A percentile compares a stretch with the other conserved stretches of the same genome.
These are phyloP conservation scores for Fusarium irregulare DNA, from an alignment of 2,329 filamentous ascomycete genomes.

Conservation along the genomic window DNA sequence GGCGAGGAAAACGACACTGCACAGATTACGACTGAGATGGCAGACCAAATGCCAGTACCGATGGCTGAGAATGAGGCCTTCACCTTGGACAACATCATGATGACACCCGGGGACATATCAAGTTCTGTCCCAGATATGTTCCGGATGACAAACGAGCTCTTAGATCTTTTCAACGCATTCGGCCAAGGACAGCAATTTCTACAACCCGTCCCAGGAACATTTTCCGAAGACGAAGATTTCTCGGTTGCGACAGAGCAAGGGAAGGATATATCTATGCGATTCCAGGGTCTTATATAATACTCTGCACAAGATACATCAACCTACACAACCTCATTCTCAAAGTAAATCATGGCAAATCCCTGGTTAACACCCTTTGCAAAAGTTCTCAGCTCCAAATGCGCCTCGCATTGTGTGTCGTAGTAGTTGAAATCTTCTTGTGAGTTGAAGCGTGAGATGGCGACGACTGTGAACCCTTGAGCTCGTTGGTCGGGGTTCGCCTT, in stretches of 20 bases:
- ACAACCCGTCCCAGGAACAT: constrained; percentile 19
- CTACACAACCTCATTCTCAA: constrained; percentile 48
- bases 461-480: constrained; percentile 68
- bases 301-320: not conserved
- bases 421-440: constrained; percentile 69
- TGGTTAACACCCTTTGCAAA: constrained; percentile 49
- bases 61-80: not conserved
- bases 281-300: constrained; percentile 48
- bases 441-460: constrained; percentile 66
- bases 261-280: constrained; percentile 48
- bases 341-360: constrained; percentile 64
- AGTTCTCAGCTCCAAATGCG: constrained; percentile 48
- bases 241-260: constrained; percentile 28
- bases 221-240: constrained; percentile 27
- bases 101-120: constrained; percentile 23
- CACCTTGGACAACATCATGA: constrained; percentile 20
- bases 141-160: constrained; percentile 51
- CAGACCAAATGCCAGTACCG: not conserved
- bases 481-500: constrained; percentile 64
- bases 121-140: constrained; percentile 49
- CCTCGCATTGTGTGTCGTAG: constrained; percentile 63
- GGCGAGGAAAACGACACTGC: not conserved
- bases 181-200: constrained; percentile 46
- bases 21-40: not conserved
- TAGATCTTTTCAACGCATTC: constrained; percentile 52